Conservation (phyloP, 2,329 filamentous ascomycete genomes). For the Colletotrichum sp. region DNA sequence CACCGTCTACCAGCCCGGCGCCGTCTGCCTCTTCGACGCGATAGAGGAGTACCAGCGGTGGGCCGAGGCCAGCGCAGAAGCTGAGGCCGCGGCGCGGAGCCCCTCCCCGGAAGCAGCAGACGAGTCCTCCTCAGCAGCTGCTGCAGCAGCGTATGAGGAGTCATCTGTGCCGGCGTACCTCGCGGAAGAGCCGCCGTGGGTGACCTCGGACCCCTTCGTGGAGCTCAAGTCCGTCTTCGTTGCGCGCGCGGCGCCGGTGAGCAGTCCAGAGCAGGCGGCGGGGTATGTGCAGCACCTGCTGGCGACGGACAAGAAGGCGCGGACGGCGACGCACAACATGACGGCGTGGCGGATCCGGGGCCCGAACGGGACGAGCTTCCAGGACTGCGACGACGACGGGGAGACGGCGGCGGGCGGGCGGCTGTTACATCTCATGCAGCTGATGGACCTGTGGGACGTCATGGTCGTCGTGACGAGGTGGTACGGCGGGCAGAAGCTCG, state of each 20-base stretch:
- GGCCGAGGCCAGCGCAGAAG: conserved; percentile 18
- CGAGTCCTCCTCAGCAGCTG: conserved; percentile 6
- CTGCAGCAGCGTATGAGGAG: conserved; percentile 25
- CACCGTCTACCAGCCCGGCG: conserved; percentile 72
- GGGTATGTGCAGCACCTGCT: conserved; percentile 77
- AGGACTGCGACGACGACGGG: conserved; percentile 96
- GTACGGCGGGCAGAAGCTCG: conserved; percentile 92
- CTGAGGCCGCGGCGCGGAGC: not conserved
- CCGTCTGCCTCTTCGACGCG: conserved; percentile 90
- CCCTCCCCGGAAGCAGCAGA: not conserved
- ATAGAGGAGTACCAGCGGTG: conserved; percentile 68
- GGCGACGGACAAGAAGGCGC: conserved; percentile 80
- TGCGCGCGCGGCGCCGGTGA: conserved; percentile 74
- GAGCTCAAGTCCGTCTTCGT: conserved; percentile 91
- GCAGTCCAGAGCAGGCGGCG: conserved; percentile 73
- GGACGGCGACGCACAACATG: conserved; percentile 93
- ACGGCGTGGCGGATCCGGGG: conserved; percentile 85
- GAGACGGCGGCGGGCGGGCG: conserved; percentile 90
- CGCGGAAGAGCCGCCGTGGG: conserved; percentile 62
- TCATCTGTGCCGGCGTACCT: not conserved
- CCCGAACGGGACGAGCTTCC: conserved; percentile 63
- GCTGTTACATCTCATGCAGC: conserved; percentile 86
- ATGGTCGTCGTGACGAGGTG: conserved; percentile 93
- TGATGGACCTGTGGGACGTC: conserved; percentile 93
- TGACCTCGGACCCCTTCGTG: conserved; percentile 71